A percentile compares a stretch with the other conserved stretches of the same genome.
Conservation (phyloP, 352 stramenopile genomes). For the Pythium dissotocum region DNA sequence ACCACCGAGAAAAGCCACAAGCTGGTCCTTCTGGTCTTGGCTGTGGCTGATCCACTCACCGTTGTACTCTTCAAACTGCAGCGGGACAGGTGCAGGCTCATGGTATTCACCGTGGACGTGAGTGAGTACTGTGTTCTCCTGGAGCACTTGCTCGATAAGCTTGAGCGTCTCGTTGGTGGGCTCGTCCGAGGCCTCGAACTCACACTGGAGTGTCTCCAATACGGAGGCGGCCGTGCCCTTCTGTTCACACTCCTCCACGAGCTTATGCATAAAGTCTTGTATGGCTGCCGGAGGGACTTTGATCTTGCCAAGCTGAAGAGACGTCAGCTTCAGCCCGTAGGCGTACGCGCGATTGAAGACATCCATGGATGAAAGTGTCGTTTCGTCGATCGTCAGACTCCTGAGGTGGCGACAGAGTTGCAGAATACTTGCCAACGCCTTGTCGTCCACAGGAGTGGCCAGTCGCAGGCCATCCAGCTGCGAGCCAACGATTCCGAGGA, state of each 20-base stretch:
- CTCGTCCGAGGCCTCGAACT: not conserved
- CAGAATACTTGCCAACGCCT: not conserved
- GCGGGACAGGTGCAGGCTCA: not conserved
- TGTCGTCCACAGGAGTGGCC: not conserved
- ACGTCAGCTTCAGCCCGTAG: not conserved
- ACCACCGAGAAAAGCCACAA: not conserved
- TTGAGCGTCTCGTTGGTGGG: not conserved
- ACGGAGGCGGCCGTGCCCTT: not conserved
- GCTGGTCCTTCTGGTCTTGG: not conserved
- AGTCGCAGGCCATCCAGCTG: not conserved
- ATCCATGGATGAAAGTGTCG: not conserved
- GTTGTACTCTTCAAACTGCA: not conserved
- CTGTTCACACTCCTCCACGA: not conserved
- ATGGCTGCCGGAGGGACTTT: not conserved
- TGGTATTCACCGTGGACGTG: not conserved
- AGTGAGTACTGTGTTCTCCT: not conserved
- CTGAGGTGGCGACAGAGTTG: not conserved
- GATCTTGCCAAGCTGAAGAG: constrained; percentile 4
- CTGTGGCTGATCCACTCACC: not conserved
- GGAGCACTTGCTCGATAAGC: not conserved
- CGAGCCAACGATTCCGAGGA: too few relatives aligned
- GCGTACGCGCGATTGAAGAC: not conserved
- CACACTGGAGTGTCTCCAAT: not conserved
- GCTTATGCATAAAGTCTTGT: not conserved
- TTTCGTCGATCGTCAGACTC: constrained; percentile 1